Percentiles rank a stretch among this genome's conserved stretches.
These are phyloP conservation scores for Rostrohypoxylon terebratum DNA, from an alignment of 495 filamentous ascomycete species.

Conservation along the genomic window DNA sequence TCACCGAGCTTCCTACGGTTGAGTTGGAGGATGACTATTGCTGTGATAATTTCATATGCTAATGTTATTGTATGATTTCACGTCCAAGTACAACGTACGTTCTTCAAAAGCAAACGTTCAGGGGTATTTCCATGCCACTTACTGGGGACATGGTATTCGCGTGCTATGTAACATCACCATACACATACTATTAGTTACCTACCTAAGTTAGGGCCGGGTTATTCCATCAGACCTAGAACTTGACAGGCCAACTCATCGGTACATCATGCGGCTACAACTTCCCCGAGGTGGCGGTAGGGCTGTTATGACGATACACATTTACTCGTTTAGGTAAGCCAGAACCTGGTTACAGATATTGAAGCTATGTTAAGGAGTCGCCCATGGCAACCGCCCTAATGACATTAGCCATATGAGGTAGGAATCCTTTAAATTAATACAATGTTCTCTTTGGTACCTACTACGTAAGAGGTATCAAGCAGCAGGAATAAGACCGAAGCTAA, in stretches of 20 bases:
- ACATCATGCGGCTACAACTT: constrained; percentile 10
- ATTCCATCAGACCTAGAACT: neutral
- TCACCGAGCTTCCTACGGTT: neutral
- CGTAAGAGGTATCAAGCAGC: constrained; percentile 13
- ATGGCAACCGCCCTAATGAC: neutral
- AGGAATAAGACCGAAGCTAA: constrained; percentile 1
- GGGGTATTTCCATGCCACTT: neutral
- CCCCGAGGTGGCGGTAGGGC: constrained; percentile 11
- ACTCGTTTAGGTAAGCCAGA: neutral
- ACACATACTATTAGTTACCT: neutral
- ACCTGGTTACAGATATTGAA: neutral
- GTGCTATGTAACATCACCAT: neutral
- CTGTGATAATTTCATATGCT: neutral
- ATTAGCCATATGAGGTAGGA: neutral
- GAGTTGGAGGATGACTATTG: neutral
- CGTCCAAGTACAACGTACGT: too few species aligned
- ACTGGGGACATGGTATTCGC: neutral
- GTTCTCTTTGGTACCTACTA: neutral
- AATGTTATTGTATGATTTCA: neutral
- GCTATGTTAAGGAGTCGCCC: neutral
- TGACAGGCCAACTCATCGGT: neutral
- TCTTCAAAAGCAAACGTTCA: neutral
- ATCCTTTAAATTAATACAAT: neutral
- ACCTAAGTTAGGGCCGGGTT: neutral
- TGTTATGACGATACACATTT: neutral